Evolutionary conservation across 768 basidiomycete species (phyloP), one percentile per base, ranked within the genome.

Genomic region (Phylloporus sp.): DNA sequence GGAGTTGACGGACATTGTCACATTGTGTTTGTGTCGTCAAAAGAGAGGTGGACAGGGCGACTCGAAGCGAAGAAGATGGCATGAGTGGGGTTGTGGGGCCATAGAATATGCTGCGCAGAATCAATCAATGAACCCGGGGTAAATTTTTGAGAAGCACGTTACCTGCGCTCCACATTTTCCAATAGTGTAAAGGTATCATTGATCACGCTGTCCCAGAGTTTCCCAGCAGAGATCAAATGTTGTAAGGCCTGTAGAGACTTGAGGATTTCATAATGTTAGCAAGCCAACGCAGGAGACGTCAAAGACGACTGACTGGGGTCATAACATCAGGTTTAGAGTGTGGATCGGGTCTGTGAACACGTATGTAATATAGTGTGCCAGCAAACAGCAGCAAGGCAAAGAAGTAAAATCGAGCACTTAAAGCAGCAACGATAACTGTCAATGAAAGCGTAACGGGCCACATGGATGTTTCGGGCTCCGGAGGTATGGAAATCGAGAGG

Each of bases 21-120:
- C 84, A 87, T 68, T 92, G 89, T 0, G 77, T 81, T 61, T 89
- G 86, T 0, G 87, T 90, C 12, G 82, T 85, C 62, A 85, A 77
- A 13, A 91, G 75, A 16, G 87, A 82, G 2, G 87, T 84, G 47
- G 86, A 82, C 3, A 93, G 77, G 9, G 88, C 78, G 15, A 87
- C 73, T 45, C 86, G 84, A 54, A 91, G 76, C 43, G 69, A 47
- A 18, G 69, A 63, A 20, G 63, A 61, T 2, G 61, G 48, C 11
- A 53, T 48, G 29, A 31, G 55, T 5, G 79, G 72, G 49, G 75
- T 74, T 22, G 73, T 60, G 7, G 78, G 68, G 22, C 76, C 71
- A 53, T 74, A 69, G 51, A 71, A 74, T 42, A 68, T 56, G 52
- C 68, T 72, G 36, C 52, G 45, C 53, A 52, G 50, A 48, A 56